Evolutionary conservation across 164 flowering plant species (phyloP).

Genomic region (Umbilicus rupestris): DNA sequence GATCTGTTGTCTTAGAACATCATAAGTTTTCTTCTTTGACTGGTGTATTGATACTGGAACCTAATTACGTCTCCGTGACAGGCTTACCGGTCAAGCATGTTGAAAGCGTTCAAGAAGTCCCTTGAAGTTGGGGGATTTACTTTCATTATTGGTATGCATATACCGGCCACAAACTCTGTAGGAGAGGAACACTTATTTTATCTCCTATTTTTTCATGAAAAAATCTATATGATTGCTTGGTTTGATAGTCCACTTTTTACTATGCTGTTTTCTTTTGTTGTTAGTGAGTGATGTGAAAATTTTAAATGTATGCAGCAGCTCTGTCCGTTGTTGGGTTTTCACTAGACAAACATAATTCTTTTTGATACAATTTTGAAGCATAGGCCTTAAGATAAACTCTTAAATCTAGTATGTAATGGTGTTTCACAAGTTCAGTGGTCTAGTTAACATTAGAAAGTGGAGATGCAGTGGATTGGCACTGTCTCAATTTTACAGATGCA

Average conservation of each 20-base stretch:
- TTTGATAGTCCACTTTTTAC: background rate
- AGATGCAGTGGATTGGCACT: conserved; percentile 68
- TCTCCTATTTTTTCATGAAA: background rate
- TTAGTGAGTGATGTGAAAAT: background rate
- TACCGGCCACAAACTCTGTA: background rate
- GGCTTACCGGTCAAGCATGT: conserved; percentile 96
- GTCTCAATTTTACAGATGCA: conserved; percentile 83
- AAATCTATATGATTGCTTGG: background rate
- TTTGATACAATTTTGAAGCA: conserved; percentile 5
- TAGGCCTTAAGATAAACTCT: conserved; percentile 11
- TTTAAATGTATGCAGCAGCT: background rate
- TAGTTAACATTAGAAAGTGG: conserved; percentile 54
- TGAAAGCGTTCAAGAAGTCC: conserved; percentile 94
- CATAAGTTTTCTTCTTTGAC: background rate
- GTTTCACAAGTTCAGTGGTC: conserved; percentile 23
- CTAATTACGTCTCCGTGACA: conserved; percentile 19
- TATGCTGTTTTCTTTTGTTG: background rate
- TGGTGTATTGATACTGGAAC: background rate
- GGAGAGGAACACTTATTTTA: background rate
- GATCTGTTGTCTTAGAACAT: background rate
- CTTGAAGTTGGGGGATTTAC: conserved; percentile 81
- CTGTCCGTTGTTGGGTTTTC: background rate
- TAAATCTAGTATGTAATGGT: conserved; percentile 17
- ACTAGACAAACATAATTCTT: background rate
- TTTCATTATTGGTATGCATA: conserved; percentile 75